Percentiles rank a stretch among this genome's conserved stretches.
These are phyloP conservation scores for Silene latifolia DNA, from an alignment of 148 eudicot species.

Conservation along the genomic window DNA sequence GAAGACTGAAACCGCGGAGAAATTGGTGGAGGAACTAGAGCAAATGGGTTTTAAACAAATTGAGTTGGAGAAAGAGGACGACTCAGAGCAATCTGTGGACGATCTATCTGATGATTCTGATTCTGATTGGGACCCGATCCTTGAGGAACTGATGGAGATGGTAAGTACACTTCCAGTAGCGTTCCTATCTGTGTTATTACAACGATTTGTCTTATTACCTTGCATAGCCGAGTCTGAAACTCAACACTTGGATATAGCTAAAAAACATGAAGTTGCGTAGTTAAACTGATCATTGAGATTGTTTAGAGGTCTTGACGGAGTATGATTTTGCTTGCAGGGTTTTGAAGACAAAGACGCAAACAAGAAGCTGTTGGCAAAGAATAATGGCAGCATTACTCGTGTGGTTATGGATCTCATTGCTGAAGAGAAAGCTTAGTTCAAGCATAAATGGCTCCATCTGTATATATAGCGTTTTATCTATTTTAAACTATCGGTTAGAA, in stretches of 20 bases:
- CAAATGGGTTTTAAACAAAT: slow-evolving; percentile 61
- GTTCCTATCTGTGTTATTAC: background rate
- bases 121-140: slow-evolving; percentile 67
- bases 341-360: slow-evolving; percentile 54
- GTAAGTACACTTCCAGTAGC: slow-evolving; percentile 31
- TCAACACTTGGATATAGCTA: background rate
- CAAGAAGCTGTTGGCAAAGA: slow-evolving; percentile 71
- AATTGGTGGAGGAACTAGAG: slow-evolving; percentile 49
- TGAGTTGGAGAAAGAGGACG: slow-evolving; percentile 50
- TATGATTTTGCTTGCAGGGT: slow-evolving; percentile 41
- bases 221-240: no score
- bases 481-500: background rate
- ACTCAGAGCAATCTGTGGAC: slow-evolving; percentile 55
- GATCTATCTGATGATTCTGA: slow-evolving; percentile 58
- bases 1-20: slow-evolving; percentile 37
- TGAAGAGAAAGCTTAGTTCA: slow-evolving; percentile 35
- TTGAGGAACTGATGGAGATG: slow-evolving; percentile 82
- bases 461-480: background rate
- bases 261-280: no score
- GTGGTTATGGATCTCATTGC: slow-evolving; percentile 84
- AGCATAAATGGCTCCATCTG: background rate
- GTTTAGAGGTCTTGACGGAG: background rate
- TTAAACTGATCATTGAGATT: background rate
- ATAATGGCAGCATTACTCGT: slow-evolving; percentile 76
- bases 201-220: no score